These are phyloP conservation scores for Ogataea chonburiensis DNA, from an alignment of 805 yeast species.

Conservation along the genomic window DNA sequence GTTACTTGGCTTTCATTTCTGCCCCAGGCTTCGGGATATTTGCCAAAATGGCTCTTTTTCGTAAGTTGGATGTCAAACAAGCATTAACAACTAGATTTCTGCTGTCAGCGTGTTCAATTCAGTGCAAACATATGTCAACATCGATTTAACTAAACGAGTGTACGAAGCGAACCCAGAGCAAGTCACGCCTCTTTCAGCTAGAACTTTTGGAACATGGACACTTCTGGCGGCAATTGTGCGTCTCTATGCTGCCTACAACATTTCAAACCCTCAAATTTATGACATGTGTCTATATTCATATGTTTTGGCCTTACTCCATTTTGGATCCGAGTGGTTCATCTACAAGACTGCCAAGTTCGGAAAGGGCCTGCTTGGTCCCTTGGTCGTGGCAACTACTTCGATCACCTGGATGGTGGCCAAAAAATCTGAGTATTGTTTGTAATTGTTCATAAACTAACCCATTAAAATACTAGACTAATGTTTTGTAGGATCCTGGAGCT, in stretches of 20 bases:
- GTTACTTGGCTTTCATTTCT: conserved; percentile 29
- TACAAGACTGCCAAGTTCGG: conserved; percentile 81
- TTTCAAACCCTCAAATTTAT: conserved; percentile 67
- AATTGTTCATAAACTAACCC: conserved; percentile 2
- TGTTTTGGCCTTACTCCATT: conserved; percentile 80
- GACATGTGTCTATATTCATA: conserved; percentile 79
- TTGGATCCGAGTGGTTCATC: conserved; percentile 76
- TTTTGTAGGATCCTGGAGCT: conserved; percentile 79
- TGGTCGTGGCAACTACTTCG: conserved; percentile 73
- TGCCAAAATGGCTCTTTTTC: conserved; percentile 78
- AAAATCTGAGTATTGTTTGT: conserved; percentile 54
- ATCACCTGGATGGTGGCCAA: conserved; percentile 79
- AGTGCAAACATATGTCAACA: conserved; percentile 73
- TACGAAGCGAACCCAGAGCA: conserved; percentile 64
- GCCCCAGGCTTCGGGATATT: conserved; percentile 50
- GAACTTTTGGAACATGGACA: conserved; percentile 99
- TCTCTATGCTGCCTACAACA: conserved; percentile 79
- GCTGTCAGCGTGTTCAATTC: conserved; percentile 93
- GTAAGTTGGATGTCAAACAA: conserved; percentile 34
- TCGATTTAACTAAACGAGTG: conserved; percentile 73
- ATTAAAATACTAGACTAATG: conserved; percentile 11
- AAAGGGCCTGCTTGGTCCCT: conserved; percentile 86
- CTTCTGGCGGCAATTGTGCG: conserved; percentile 80
- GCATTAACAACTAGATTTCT: conserved; percentile 45
- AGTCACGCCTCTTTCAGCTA: conserved; percentile 69